These are phyloP conservation scores for Ceratocystis albifundus DNA, from an alignment of 2,329 filamentous ascomycete genomes.

Conservation along the genomic window DNA sequence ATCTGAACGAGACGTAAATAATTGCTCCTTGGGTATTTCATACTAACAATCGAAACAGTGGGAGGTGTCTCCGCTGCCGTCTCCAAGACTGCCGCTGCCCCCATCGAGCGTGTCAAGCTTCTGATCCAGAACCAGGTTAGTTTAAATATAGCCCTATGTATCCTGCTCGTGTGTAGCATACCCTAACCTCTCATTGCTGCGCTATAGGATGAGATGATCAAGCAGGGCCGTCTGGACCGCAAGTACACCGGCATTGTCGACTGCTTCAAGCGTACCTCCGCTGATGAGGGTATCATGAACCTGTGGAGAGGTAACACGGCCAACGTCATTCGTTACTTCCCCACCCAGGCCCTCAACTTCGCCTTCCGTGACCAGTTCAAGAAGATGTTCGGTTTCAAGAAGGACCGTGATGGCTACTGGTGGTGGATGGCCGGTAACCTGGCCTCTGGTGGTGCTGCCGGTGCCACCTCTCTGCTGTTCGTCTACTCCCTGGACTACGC, in stretches of 20 bases:
- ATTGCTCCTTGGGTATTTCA: background rate
- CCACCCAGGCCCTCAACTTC: constrained; percentile 99
- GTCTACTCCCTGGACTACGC: constrained; percentile 99
- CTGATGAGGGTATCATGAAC: constrained; percentile 84
- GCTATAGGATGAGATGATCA: constrained; percentile 96
- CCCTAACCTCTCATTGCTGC: constrained; percentile 28
- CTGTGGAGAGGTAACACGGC: constrained; percentile 99
- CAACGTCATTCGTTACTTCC: constrained; percentile 99
- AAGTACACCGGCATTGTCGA: constrained; percentile 90
- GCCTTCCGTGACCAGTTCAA: constrained; percentile 99
- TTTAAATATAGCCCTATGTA: constrained; percentile 25
- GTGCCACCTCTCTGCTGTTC: constrained; percentile 99
- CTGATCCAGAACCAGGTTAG: constrained; percentile 99
- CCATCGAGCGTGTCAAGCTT: constrained; percentile 99
- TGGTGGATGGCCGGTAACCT: constrained; percentile 99
- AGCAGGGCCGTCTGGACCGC: constrained; percentile 93
- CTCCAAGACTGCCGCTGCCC: constrained; percentile 99
- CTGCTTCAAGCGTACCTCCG: constrained; percentile 88
- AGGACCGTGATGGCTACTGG: constrained; percentile 94
- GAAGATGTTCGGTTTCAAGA: constrained; percentile 99
- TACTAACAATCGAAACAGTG: constrained; percentile 49
- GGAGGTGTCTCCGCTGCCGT: constrained; percentile 99
- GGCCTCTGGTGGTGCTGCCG: constrained; percentile 98
- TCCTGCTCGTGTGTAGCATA: background rate
- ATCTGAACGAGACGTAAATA: background rate